A percentile compares a stretch with the other conserved stretches of the same genome.
Evolutionary conservation across 345 rosid genomes (phyloP).

Genomic region (Eucalyptus pauciflora): DNA sequence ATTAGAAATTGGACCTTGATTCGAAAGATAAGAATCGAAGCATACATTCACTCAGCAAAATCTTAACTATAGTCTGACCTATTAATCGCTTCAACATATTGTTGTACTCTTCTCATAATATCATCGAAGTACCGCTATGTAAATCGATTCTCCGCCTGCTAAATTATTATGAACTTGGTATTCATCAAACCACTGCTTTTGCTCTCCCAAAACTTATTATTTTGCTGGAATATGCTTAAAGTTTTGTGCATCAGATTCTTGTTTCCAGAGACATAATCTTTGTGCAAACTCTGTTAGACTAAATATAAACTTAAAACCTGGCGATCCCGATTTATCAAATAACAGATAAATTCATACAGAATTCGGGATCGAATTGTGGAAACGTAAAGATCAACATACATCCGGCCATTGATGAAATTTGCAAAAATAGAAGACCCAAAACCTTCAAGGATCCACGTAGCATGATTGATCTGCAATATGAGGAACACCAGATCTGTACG

Average conservation of each 20-base stretch:
- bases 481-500: no score
- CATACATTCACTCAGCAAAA: not conserved
- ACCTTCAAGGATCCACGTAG: no score
- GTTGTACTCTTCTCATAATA: not conserved
- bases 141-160: not conserved
- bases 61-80: not conserved
- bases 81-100: not conserved
- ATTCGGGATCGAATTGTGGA: no score
- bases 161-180: not conserved
- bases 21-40: not conserved
- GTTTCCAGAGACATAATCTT: not conserved
- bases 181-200: fast-evolving
- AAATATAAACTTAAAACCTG: no score
- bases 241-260: fast-evolving
- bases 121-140: fast-evolving
- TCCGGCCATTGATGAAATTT: no score
- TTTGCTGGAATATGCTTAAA: not conserved
- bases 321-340: no score
- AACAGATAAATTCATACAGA: no score
- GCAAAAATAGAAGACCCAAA: no score
- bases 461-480: no score
- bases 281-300: not conserved
- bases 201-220: not conserved
- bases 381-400: no score
- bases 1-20: not conserved